Conservation (phyloP, 1,284 basidiomycete species). For the Coniferiporia sulphurascens region DNA sequence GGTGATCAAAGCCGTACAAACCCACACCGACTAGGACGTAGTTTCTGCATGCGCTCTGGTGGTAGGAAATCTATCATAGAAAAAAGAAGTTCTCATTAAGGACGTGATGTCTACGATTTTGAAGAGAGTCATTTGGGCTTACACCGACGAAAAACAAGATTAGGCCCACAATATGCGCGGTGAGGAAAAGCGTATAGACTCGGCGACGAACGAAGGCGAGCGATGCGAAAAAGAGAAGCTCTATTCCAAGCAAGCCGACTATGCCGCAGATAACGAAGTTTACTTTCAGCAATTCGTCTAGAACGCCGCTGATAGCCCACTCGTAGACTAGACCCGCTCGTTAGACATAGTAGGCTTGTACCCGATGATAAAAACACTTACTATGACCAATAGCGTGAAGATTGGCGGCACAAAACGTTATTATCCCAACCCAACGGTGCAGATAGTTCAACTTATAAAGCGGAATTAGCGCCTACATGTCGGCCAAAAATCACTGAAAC, state of each 20-base stretch:
- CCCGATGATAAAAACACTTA: conserved; percentile 31
- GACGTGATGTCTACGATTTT: neutral
- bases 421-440: conserved; percentile 67
- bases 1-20: conserved; percentile 59
- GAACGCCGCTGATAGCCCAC: conserved; percentile 45
- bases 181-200: conserved; percentile 52
- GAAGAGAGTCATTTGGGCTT: neutral
- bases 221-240: conserved; percentile 52
- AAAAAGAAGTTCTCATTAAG: neutral
- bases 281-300: conserved; percentile 31
- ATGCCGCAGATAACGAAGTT: conserved; percentile 45
- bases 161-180: conserved; percentile 7
- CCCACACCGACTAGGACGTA: conserved; percentile 34
- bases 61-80: conserved; percentile 5
- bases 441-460: conserved; percentile 64
- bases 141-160: conserved; percentile 11
- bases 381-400: conserved; percentile 61
- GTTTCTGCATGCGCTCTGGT: neutral
- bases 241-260: conserved; percentile 42
- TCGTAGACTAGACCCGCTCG: conserved; percentile 45
- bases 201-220: conserved; percentile 42
- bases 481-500: neutral
- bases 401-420: conserved; percentile 60
- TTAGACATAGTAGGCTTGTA: neutral
- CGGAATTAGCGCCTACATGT: conserved; percentile 3